Base-by-base conservation (phyloP, 2,329 filamentous ascomycete genomes). In the Nannizzia gypsea region DNA sequence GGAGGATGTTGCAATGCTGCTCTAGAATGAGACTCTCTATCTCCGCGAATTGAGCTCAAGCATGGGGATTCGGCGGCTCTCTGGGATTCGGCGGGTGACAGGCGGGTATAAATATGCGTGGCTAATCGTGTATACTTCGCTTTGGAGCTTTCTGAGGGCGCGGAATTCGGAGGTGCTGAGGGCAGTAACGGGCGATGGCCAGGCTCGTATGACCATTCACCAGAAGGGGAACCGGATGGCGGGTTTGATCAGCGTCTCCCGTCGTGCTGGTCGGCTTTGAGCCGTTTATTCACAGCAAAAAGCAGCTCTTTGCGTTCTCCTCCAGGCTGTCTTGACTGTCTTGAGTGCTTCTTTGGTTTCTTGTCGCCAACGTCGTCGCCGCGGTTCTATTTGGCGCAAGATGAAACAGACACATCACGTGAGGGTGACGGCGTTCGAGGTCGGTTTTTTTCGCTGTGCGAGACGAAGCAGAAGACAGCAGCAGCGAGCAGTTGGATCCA, bases 391-490 rank as follows among this genome's bases (percentile, higher is more conserved):
- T 42, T 54, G 26, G 50, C 50, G 50, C 50, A 54, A 54, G 26
- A 54, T 57, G 55, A 57, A 57, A 57, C 55, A 9, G 58, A 34
- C 44, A 5, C 44, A 20, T 54, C 50, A 54, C 50, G 50, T 54
- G 50, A 31, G 50, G 22, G 15, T 54, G 26, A n/a, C 46, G 15
- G 31, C 31, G 17, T 50, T 54, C 26, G 50, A 31, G 26, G 50
- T 31, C 26, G 13, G 3, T 46, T 46, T 24, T 22, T 46, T n/a
- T 20, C 42, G 44, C 44, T 6, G 17, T 13, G 44, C 17, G 6
- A 42, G 38, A 42, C 15, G 38, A 42, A 42, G 38, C 38, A 42
- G 38, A n/a, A 17, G n/a, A 42, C 15, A 42, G 5, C 15, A 42
- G n/a, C 15, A 42, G 5, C 15, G n/a, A 42, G 38, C n/a, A 11